A percentile compares a stretch with the other conserved stretches of the same genome.
phyloP scores from a whole-genome alignment of 176 grass and related monocot species.

The Thinopyrum elongatum region DNA sequence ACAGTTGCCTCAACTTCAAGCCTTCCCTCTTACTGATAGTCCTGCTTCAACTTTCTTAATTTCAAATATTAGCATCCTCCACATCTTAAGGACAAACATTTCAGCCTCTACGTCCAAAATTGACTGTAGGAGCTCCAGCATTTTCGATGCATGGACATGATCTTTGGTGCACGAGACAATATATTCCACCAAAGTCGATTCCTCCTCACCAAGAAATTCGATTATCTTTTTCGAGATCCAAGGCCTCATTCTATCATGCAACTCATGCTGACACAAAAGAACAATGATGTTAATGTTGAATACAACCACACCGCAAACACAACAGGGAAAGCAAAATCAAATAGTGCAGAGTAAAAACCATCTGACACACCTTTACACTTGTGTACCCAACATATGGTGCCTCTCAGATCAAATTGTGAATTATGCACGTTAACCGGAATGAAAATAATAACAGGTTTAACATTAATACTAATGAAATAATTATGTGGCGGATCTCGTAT shows the following conservation, averaged over 20 bases:
- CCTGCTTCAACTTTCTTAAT: constrained; percentile 95
- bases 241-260: constrained; percentile 95
- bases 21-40: constrained; percentile 48
- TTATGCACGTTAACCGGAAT: background rate
- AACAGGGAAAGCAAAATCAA: background rate
- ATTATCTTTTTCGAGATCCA: constrained; percentile 99
- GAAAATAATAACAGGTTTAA: background rate
- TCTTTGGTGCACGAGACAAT: constrained; percentile 96
- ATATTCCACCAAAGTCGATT: constrained; percentile 95
- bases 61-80: constrained; percentile 99
- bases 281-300: background rate
- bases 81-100: constrained; percentile 99
- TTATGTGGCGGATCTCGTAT: background rate
- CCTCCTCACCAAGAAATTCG: constrained; percentile 97
- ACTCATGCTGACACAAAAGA: constrained; percentile 63
- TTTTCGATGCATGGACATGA: constrained; percentile 83
- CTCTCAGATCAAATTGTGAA: constrained; percentile 1
- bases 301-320: constrained; percentile 1
- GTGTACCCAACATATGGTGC: background rate
- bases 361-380: background rate
- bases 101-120: constrained; percentile 95
- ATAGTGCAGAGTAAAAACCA: background rate
- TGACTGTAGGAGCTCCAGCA: constrained; percentile 88
- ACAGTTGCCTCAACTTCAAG: constrained; percentile 28
- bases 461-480: background rate